Evolutionary conservation across 1,139 yeast genomes (phyloP), one percentile per base, ranked within the genome.

Genomic region (Yamadazyma pseudoaaseri): DNA sequence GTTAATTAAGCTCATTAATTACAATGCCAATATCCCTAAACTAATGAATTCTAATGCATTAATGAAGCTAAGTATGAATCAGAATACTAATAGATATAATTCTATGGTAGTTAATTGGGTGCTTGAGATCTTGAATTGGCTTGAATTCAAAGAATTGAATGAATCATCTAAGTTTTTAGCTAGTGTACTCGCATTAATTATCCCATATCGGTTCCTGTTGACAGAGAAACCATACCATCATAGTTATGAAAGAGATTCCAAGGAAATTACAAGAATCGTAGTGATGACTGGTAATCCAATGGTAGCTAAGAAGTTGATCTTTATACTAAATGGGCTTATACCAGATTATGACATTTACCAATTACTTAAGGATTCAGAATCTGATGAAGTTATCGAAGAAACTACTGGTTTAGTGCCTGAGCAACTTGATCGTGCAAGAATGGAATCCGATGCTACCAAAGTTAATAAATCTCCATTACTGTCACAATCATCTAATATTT

Each of bases 261-360:
- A 59, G 21, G 72, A 68, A 31, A 50, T 66, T 3, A 61, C 75
- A 4, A 60, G 83, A 34, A 61, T 78, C 0, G 79, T 77, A 3
- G 61, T 78, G 4, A 67, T 76, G 73, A 77, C 84, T 0, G 76
- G 79, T 5, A 79, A 78, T 45, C 77, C 80, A 15, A 72, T 72
- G 18, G 81, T 78, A 7, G 82, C 84, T 1, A 79, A 77, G 45
- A 77, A 76, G 48, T 56, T 79, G 37, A 58, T 78, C 0, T 78
- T 76, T 38, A 73, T 79, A 7, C 44, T 79, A 11, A 68, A 76
- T 37, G 83, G 78, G 0, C 44, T 77, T 23, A 53, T 73, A 6
- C 69, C 73, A 1, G 54, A 54, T 41, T 37, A 38, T 22, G 40
- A 44, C 20, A 36, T 44, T n/a, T 38, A 20, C 26, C 20, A 37